Conservation (phyloP, 352 stramenopile species). For the Globisporangium splendens region DNA sequence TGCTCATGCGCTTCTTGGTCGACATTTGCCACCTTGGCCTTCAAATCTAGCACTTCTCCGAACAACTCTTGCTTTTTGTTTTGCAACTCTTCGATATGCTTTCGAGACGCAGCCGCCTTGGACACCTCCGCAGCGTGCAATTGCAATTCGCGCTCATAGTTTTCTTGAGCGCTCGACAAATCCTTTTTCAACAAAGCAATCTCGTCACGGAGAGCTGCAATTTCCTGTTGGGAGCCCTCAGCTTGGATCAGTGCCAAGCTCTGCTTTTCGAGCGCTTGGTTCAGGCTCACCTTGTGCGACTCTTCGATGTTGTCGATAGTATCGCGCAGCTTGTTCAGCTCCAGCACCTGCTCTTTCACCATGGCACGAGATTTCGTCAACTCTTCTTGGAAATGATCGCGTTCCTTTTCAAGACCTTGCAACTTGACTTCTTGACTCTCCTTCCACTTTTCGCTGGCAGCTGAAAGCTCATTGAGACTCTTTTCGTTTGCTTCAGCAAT, state of each 20-base stretch:
- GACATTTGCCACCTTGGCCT: slow-evolving; percentile 30
- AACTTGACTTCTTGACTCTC: slow-evolving; percentile 46
- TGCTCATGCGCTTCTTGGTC: slow-evolving; percentile 34
- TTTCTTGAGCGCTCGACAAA: slow-evolving; percentile 48
- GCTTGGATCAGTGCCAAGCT: slow-evolving; percentile 44
- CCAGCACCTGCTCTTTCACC: slow-evolving; percentile 52
- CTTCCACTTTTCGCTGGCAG: slow-evolving; percentile 64
- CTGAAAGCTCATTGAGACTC: slow-evolving; percentile 55
- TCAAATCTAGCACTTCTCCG: slow-evolving; percentile 34
- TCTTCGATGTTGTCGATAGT: slow-evolving; percentile 51
- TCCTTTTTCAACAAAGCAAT: slow-evolving; percentile 41
- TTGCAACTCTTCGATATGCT: slow-evolving; percentile 49
- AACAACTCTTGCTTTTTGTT: slow-evolving; percentile 34
- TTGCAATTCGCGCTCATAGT: slow-evolving; percentile 85
- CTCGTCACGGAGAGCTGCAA: slow-evolving; percentile 43
- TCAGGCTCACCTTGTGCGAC: slow-evolving; percentile 30
- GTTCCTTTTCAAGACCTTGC: slow-evolving; percentile 34
- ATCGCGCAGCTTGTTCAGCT: slow-evolving; percentile 62
- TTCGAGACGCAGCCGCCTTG: slow-evolving; percentile 44
- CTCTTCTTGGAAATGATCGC: slow-evolving; percentile 34
- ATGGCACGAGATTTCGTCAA: slow-evolving; percentile 41
- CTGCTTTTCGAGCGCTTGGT: slow-evolving; percentile 43
- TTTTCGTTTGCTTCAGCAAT: slow-evolving; percentile 77
- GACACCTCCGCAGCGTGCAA: slow-evolving; percentile 65
- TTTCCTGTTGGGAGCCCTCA: slow-evolving; percentile 37